Base-by-base conservation (phyloP, 441 rosid species). In the Syzygium malaccense region DNA sequence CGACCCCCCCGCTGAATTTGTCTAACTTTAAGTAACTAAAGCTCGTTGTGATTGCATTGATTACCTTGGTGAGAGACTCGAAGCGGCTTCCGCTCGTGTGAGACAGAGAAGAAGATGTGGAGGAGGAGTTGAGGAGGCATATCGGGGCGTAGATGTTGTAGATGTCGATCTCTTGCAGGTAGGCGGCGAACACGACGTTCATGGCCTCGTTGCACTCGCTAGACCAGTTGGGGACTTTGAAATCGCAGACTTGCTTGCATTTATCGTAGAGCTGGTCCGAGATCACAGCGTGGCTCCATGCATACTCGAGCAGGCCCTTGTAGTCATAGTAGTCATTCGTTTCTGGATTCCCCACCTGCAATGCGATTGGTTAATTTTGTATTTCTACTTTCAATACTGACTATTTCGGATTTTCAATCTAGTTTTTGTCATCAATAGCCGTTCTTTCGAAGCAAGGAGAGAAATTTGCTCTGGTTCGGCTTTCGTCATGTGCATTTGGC, bases 241-340 rank as follows among this genome's bases (percentile, higher is more conserved):
- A 95, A 90, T 94, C 93, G 33, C 97, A 95, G 2, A 28, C 93
- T 80, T 88, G 87, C 85, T 93, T 91, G 86, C 91, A 91, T n/a
- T 91, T 85, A 54, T 90, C 58, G 87, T 93, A 94, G 15, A 90
- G 89, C 87, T 68, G 86, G 88, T 94, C 95, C 3, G 97, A 88
- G 87, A 95, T 90, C 53, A 95, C 93, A 51, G 94, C 91, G 64
- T 95, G 95, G 89, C 95, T 93, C 96, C 97, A 95, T 33, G 95
- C 94, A 62, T 93, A 95, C 60, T 94, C 97, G 53, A 94, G 88
- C 45, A 95, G 86, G 19, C 95, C 96, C 86, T 87, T 91, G 91
- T 88, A 85, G 90, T 95, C 96, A 54, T 92, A 85, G 84, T 91
- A 85, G 62, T 95, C 96, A 85, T 95, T 89, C 45, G 94, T 93